phyloP scores from a whole-genome alignment of 2,329 filamentous ascomycete genomes.

The Tolypocladium sp. region DNA sequence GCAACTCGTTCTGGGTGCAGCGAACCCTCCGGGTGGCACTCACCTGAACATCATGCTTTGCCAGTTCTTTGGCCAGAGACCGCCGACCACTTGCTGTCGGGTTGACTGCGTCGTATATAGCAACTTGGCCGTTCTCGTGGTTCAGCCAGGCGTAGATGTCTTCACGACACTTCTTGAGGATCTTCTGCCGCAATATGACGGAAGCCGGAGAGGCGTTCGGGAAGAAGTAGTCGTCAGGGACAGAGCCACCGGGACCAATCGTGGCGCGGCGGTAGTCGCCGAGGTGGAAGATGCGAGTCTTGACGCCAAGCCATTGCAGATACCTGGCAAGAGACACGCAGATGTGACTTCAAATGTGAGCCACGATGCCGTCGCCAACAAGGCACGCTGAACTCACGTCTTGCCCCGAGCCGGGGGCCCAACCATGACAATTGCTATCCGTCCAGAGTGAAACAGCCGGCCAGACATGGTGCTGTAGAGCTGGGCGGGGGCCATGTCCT shows the following conservation, averaged over 20 bases:
- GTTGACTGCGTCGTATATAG: constrained; percentile 97
- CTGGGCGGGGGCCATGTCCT: constrained; percentile 83
- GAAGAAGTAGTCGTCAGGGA: constrained; percentile 97
- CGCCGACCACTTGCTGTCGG: constrained; percentile 74
- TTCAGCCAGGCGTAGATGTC: constrained; percentile 96
- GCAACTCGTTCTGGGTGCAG: background rate
- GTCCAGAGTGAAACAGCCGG: constrained; percentile 89
- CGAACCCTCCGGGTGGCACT: constrained; percentile 4
- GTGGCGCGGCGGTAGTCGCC: constrained; percentile 94
- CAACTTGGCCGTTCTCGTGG: constrained; percentile 94
- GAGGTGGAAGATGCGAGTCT: constrained; percentile 94
- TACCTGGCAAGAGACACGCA: constrained; percentile 94
- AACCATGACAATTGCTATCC: constrained; percentile 95
- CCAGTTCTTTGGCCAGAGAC: constrained; percentile 87
- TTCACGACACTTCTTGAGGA: constrained; percentile 92
- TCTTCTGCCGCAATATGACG: constrained; percentile 92
- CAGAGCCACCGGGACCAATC: constrained; percentile 70
- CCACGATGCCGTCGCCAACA: background rate
- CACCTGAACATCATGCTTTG: constrained; percentile 92
- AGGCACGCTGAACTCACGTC: constrained; percentile 50
- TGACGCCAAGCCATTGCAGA: constrained; percentile 92
- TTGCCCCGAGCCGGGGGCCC: constrained; percentile 92
- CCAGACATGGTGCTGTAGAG: constrained; percentile 98
- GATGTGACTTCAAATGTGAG: constrained; percentile 57
- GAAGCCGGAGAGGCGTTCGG: constrained; percentile 87